Conservation (phyloP, 495 filamentous ascomycete genomes). For the Trypethelium eluteriae region DNA sequence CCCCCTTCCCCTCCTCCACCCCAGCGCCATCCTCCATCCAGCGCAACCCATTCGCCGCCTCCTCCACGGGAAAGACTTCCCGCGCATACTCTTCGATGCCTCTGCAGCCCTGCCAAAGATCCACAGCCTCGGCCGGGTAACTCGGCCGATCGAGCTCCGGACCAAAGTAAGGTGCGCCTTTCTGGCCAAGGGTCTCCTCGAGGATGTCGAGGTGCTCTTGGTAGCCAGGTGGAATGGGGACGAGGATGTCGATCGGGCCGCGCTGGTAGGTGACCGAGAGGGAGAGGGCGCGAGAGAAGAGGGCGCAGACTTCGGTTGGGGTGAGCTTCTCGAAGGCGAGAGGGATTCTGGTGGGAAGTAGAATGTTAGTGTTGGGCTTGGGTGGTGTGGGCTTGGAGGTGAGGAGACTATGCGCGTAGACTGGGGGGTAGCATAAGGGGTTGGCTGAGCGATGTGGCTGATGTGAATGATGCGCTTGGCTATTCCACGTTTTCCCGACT, state of each 20-base stretch:
- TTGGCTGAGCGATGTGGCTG: too few relatives aligned
- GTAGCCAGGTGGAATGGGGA: constrained; percentile 82
- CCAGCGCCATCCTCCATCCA: constrained; percentile 60
- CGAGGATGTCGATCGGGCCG: constrained; percentile 72
- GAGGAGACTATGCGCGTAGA: too few relatives aligned
- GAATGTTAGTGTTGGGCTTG: too few relatives aligned
- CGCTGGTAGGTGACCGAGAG: constrained; percentile 69
- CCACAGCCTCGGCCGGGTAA: constrained; percentile 62
- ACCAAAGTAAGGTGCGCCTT: constrained; percentile 62
- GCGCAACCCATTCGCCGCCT: constrained; percentile 81
- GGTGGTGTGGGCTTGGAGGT: too few relatives aligned
- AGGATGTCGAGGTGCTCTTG: constrained; percentile 74
- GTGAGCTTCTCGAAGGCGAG: constrained; percentile 88
- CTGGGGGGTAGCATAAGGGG: too few relatives aligned
- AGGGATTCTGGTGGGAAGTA: constrained; percentile 54
- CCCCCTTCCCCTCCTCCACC: constrained; percentile 8
- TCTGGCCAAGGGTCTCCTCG: constrained; percentile 53
- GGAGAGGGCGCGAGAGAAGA: constrained; percentile 69
- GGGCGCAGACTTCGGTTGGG: constrained; percentile 69
- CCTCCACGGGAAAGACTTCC: constrained; percentile 90
- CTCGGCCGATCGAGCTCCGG: constrained; percentile 42
- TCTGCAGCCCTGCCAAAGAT: constrained; percentile 83
- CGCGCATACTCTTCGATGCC: constrained; percentile 92
- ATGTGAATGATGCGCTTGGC: too few relatives aligned
- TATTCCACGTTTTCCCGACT: too few relatives aligned